Evolutionary conservation across 768 basidiomycete genomes (phyloP).

Genomic region (Gautieria morchelliformis): DNA sequence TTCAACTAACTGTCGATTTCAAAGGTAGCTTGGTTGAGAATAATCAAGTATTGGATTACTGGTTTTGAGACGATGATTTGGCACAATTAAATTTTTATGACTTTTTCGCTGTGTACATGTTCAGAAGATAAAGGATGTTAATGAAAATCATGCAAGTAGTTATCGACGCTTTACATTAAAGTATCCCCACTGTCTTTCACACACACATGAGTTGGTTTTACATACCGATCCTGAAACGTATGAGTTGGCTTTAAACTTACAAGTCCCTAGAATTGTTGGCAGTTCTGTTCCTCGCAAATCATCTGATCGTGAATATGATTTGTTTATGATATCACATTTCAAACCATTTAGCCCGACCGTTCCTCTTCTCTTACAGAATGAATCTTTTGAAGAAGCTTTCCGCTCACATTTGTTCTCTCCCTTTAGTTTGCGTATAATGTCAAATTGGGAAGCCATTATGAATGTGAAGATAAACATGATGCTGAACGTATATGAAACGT

Average conservation of each 20-base stretch:
- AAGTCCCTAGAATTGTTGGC: neutral
- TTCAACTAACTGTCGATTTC: too few relatives aligned
- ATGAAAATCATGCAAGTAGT: too few relatives aligned
- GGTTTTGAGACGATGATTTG: neutral
- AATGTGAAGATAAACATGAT: constrained; percentile 26
- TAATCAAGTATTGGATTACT: constrained; percentile 3
- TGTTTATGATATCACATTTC: neutral
- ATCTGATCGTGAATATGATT: neutral
- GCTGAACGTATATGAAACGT: constrained; percentile 14
- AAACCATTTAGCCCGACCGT: neutral
- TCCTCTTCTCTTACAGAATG: too few relatives aligned
- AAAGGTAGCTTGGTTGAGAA: neutral
- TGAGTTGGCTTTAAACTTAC: neutral
- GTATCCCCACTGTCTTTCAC: neutral
- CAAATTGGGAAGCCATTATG: constrained; percentile 26
- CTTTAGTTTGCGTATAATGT: too few relatives aligned
- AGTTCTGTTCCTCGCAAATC: neutral
- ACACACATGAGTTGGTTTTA: neutral
- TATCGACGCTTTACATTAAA: neutral
- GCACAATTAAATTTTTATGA: constrained; percentile 3
- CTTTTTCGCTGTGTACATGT: neutral
- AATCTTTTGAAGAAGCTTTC: too few relatives aligned
- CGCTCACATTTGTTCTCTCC: too few relatives aligned
- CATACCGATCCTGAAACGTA: neutral
- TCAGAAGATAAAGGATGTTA: neutral